These are phyloP conservation scores for Aspergillus sclerotialis DNA, from an alignment of 2,329 filamentous ascomycete genomes.

Conservation along the genomic window DNA sequence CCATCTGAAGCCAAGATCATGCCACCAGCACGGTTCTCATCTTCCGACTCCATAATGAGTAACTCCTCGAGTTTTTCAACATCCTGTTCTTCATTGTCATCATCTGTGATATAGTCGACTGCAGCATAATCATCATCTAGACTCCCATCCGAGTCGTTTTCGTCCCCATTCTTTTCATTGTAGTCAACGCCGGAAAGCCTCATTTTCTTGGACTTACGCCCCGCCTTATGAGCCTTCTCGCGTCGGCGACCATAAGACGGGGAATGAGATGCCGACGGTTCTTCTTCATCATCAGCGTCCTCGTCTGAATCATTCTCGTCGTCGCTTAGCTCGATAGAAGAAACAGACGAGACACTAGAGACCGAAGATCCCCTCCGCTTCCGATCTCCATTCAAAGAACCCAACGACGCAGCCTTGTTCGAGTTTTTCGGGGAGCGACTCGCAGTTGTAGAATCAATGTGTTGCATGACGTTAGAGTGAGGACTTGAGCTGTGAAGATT, in stretches of 20 bases:
- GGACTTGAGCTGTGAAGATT: slow-evolving; percentile 16
- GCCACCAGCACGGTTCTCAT: slow-evolving; percentile 20
- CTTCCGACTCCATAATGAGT: slow-evolving; percentile 53
- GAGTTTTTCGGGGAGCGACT: slow-evolving; percentile 18
- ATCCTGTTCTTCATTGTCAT: slow-evolving; percentile 72
- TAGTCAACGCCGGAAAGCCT: slow-evolving; percentile 31
- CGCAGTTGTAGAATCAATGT: slow-evolving; percentile 13
- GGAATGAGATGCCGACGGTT: slow-evolving; percentile 33
- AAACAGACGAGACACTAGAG: slow-evolving; percentile 32
- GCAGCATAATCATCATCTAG: slow-evolving; percentile 68
- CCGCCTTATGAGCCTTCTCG: slow-evolving; percentile 33
- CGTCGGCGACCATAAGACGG: slow-evolving; percentile 34
- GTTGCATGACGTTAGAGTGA: slow-evolving; percentile 14
- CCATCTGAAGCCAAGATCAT: slow-evolving; percentile 18
- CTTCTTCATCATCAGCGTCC: slow-evolving; percentile 38
- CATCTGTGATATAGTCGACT: slow-evolving; percentile 73
- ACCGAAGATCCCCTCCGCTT: slow-evolving; percentile 30
- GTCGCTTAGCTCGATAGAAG: slow-evolving; percentile 28
- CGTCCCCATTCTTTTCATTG: slow-evolving; percentile 24
- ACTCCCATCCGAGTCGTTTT: slow-evolving; percentile 27
- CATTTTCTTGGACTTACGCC: slow-evolving; percentile 27
- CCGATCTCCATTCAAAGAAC: slow-evolving; percentile 16
- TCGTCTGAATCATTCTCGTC: slow-evolving; percentile 33
- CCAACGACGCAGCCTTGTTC: slow-evolving; percentile 17
- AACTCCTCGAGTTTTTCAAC: slow-evolving; percentile 72